Evolutionary conservation across 2,329 filamentous ascomycete genomes (phyloP).

Genomic region (Raffaelea ambrosiae): DNA sequence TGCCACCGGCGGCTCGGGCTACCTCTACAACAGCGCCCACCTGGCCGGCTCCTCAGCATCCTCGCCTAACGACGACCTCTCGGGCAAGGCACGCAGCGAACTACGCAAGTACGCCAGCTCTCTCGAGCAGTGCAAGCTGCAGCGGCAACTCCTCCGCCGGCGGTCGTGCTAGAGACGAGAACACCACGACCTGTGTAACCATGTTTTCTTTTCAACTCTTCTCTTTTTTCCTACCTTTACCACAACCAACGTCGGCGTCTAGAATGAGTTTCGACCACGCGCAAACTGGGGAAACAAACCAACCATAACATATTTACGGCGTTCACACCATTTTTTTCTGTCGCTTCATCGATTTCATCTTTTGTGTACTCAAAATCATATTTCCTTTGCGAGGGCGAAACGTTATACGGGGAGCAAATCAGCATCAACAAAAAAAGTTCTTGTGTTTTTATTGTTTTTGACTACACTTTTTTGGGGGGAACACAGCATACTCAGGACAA

Average conservation of each 20-base stretch:
- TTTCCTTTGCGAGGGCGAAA: neutral
- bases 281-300: too few species aligned
- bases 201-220: neutral
- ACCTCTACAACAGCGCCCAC: slow-evolving; percentile 35
- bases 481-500: neutral
- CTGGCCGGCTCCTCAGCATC: too few species aligned
- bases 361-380: slow-evolving; percentile 2
- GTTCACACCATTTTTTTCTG: neutral
- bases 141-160: slow-evolving; percentile 51
- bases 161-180: slow-evolving; percentile 36
- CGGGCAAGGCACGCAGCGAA: too few species aligned
- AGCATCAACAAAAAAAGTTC: slow-evolving; percentile 9
- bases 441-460: slow-evolving; percentile 1
- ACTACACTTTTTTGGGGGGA: neutral
- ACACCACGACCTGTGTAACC: neutral
- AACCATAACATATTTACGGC: neutral
- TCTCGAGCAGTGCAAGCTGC: slow-evolving; percentile 70
- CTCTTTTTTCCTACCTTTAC: neutral
- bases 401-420: slow-evolving; percentile 1
- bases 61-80: too few species aligned
- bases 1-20: slow-evolving; percentile 4
- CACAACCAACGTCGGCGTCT: neutral
- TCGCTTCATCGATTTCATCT: neutral
- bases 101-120: too few species aligned
- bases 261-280: neutral